Evolutionary conservation across 2,329 filamentous ascomycete genomes (phyloP), one percentile per base, ranked within the genome.

Genomic region (Sporothrix pallida): DNA sequence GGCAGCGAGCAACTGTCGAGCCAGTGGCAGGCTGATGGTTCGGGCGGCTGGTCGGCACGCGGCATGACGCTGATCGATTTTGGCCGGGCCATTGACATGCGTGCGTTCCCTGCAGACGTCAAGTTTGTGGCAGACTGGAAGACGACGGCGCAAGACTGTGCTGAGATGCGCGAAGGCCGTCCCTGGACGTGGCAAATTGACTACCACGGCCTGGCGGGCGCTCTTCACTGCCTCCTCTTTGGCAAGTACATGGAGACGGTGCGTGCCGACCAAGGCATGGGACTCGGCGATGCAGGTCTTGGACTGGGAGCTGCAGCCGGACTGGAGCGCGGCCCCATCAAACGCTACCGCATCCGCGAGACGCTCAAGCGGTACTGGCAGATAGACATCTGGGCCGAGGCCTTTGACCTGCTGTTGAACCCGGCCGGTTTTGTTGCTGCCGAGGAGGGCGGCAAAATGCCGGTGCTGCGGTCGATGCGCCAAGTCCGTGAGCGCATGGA

Each of bases 161-260:
- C 93, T 20, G 96, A 99, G 85, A 97, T 98, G 89, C 92, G 95
- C 65, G 95, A 99, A 83, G 89, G 94, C 73, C 88, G 95, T 0
- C 94, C 95, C 0, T 99, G 96, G 96, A 98, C 95, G 1, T 98
- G 94, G 85, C 96, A 99, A 81, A 93, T 98, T 77, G 96, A 99
- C 84, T 97, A 98, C 79, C 93, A 97, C 81, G 96, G 96, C 13
- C 87, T 98, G 0, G 96, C 96, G 0, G 94, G 94, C 4, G 93
- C 93, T 31, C 86, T 98, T 4, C 94, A 99, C 82, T 92, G 90
- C 60, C 88, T 99, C 78, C 88, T 99, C 3, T 99, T 98, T 80
- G 95, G 96, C 10, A 94, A 93, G 79, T 98, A 98, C 83, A 96
- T 99, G 78, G 93, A 97, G 80, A 97, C 94, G 0, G 83, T 87